phyloP scores from a whole-genome alignment of 257 asterid species.

The Nicotiana tabacum region DNA sequence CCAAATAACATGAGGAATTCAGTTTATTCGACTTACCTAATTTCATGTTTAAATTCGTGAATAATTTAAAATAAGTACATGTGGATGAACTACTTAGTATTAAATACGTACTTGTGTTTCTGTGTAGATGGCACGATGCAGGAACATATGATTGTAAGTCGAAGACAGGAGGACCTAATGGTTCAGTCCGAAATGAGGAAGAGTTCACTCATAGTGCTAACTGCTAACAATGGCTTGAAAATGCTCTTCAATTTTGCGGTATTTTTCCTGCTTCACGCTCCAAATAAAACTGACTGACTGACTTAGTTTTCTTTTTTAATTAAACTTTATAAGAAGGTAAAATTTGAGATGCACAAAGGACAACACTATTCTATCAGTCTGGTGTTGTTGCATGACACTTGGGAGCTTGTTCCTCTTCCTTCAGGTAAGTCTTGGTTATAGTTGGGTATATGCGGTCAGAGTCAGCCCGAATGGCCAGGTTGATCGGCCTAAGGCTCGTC shows the following conservation, averaged over 20 bases:
- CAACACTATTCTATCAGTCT: neutral
- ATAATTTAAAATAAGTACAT: too few species aligned
- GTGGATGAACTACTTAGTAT: too few species aligned
- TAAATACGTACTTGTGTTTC: neutral
- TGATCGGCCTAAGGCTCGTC: too few species aligned
- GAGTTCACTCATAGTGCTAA: conserved; percentile 67
- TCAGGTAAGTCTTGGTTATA: too few species aligned
- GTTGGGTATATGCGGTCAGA: too few species aligned
- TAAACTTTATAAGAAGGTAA: neutral
- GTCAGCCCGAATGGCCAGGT: too few species aligned
- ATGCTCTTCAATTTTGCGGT: conserved; percentile 86
- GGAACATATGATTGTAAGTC: conserved; percentile 80
- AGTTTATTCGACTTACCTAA: neutral
- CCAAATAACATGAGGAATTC: neutral
- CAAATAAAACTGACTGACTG: neutral
- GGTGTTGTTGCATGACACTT: neutral
- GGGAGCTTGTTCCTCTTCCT: too few species aligned
- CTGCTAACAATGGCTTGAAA: conserved; percentile 50
- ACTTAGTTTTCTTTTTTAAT: too few species aligned
- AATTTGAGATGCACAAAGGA: neutral
- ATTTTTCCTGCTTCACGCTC: neutral
- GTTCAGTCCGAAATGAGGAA: conserved; percentile 80
- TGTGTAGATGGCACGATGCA: conserved; percentile 88
- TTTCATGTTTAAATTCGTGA: neutral
- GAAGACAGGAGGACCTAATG: conserved; percentile 88